Conservation (phyloP, 768 basidiomycete species). For the Tubosaeta brunneosetosa region DNA sequence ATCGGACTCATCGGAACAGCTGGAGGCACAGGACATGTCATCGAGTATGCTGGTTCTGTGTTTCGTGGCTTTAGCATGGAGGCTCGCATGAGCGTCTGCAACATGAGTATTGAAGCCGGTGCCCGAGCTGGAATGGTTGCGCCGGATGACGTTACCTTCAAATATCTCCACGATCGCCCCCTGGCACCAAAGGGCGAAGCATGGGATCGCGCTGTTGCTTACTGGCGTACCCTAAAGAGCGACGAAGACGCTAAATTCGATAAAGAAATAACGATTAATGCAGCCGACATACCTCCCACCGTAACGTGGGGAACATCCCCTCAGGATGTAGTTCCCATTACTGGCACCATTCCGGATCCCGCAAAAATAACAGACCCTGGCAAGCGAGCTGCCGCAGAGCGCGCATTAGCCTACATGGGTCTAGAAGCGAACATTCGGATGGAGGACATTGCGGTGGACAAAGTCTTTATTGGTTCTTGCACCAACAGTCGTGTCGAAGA, state of each 20-base stretch:
- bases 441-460: conserved; percentile 77
- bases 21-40: conserved; percentile 86
- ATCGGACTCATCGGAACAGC: conserved; percentile 92
- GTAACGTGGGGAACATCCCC: conserved; percentile 93
- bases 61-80: conserved; percentile 86
- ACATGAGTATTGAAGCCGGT: conserved; percentile 95
- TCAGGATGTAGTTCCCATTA: conserved; percentile 82
- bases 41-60: conserved; percentile 88
- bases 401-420: conserved; percentile 85
- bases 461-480: conserved; percentile 92
- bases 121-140: conserved; percentile 92
- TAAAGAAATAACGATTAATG: conserved; percentile 71
- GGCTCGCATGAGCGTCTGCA: conserved; percentile 86
- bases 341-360: conserved; percentile 76
- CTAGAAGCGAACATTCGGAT: conserved; percentile 72
- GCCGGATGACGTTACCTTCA: conserved; percentile 83
- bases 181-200: conserved; percentile 78
- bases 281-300: conserved; percentile 84
- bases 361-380: conserved; percentile 56
- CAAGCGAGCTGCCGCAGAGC: conserved; percentile 65
- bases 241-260: conserved; percentile 86
- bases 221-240: conserved; percentile 76
- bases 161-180: conserved; percentile 77
- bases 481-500: conserved; percentile 95
- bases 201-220: conserved; percentile 82